Conservation (phyloP, 345 rosid genomes). For the Camelina hispida region DNA sequence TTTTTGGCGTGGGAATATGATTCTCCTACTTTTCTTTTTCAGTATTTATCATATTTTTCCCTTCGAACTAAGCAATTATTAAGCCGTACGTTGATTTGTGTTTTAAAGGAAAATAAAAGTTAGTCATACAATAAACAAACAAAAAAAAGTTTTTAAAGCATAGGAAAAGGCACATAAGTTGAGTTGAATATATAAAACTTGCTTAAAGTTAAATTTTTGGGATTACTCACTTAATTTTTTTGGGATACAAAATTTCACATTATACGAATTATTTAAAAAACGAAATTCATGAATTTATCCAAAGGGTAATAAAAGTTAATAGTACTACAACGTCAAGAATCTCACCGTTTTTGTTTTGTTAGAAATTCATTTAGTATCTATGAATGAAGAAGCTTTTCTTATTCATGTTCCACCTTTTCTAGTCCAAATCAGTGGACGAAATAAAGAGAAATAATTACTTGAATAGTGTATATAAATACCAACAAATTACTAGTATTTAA, state of each 20-base stretch:
- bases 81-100: slow-evolving; percentile 5
- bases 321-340: slow-evolving; percentile 13
- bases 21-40: slow-evolving; percentile 13
- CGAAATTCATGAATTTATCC: background rate
- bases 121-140: background rate
- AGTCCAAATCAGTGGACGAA: background rate
- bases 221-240: slow-evolving; percentile 11
- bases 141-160: slow-evolving; percentile 1
- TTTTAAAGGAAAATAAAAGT: background rate
- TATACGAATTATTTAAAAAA: background rate
- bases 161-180: background rate
- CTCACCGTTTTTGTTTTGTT: background rate
- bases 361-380: background rate
- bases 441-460: slow-evolving; percentile 12
- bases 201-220: slow-evolving; percentile 19
- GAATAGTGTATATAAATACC: background rate
- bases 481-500: slow-evolving; percentile 3
- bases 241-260: background rate
- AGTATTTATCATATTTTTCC: background rate
- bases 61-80: background rate
- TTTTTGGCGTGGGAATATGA: slow-evolving; percentile 18
- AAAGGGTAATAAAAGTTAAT: slow-evolving; percentile 2
- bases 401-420: background rate
- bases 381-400: background rate
- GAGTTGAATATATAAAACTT: slow-evolving; percentile 20